Base-by-base conservation (phyloP, 2,329 filamentous ascomycete genomes). In the Endoconidiophora polonica region DNA sequence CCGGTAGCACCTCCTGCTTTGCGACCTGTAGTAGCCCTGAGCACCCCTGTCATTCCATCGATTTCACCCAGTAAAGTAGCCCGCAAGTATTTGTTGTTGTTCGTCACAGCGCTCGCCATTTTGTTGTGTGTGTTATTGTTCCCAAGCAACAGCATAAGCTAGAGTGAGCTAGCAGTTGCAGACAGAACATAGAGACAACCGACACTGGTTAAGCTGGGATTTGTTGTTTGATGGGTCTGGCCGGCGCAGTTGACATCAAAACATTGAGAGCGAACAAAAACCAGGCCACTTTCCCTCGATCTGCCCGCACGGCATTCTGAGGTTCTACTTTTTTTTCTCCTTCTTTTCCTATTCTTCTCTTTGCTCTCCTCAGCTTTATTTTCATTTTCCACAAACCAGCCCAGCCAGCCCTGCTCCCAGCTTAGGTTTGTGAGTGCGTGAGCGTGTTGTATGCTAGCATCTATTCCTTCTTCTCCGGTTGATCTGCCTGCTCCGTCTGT, bases 251-350 rank as follows among this genome's bases (percentile, higher is more conserved):
- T 33, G 29, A 12, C 9, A 36, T 36, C 46, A 50, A 51, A 48
- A 51, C 44, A 41, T 47, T 54, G 50, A 54, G 44, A 52, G 54
- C 55, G 54, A 62, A 62, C 59, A 60, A 62, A 60, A 62, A 59
- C 61, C 61, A 59, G 59, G 55, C 57, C 56, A 53, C 56, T 56
- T 44, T 52, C 55, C 53, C 46, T 37, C 45, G 41, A 47, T 40
- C 44, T 42, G 14, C 20, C n/a, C 37, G 22, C 23, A 33, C 22
- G 40, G 20, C 18, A 23, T 46, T 22, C 26, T 37, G 48, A 41
- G 40, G 29, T 45, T 43, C 29, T 36, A 16, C 7, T 41, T 44
- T 46, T 48, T 41, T 23, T 24, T 12, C 33, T 18, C 47, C n/a
- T 47, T 24, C 26, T 29, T 49, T 38, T 46, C 40, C 20, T 29